Evolutionary conservation across 495 filamentous ascomycete genomes (phyloP), one percentile per base, ranked within the genome.

Genomic region (Penicillium longicatenatum): DNA sequence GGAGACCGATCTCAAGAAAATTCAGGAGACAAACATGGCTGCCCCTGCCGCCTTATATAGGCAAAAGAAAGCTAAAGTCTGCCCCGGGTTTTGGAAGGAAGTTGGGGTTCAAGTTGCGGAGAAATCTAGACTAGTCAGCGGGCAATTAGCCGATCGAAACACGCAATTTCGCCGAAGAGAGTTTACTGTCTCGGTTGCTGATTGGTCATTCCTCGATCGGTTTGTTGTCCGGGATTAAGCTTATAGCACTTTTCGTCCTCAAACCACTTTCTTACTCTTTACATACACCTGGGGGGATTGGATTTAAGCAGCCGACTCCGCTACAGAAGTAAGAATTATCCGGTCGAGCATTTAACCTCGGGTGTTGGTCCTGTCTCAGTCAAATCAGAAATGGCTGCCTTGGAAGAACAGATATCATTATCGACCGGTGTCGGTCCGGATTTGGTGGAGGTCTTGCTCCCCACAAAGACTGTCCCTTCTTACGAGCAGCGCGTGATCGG

Each of bases 401-500:
- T 17, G 17, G 16, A 41, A 16, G 20, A 44, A 20, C 20, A 10
- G 41, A 10, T 20, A 44, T 1, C 41, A 21, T 44, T 19, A 44
- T 6, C 41, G 41, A 44, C 43, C 20, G 43, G 26, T 46, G 14
- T 46, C 43, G 20, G 43, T 14, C 14, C 11, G 16, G 43, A 5
- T 10, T 3, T 24, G 10, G 20, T 24, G 43, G 20, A 11, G 6
- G 43, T 46, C 1, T 1, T 46, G 7, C 43, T 50, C 20, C 47
- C 24, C n/a, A 50, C 47, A n/a, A 17, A 33, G 22, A 50, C 47
- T 14, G 30, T 1, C 16, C 47, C 47, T 3, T 17, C 24, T 24
- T 50, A 50, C 11, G 24, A 50, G 8, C 47, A 50, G 47, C 47
- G 47, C 8, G n/a, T 50, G 8, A 50, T 50, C 12, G 47, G 47